These are phyloP conservation scores for Termitomyces sp. DNA, from an alignment of 768 basidiomycete species.

Conservation along the genomic window DNA sequence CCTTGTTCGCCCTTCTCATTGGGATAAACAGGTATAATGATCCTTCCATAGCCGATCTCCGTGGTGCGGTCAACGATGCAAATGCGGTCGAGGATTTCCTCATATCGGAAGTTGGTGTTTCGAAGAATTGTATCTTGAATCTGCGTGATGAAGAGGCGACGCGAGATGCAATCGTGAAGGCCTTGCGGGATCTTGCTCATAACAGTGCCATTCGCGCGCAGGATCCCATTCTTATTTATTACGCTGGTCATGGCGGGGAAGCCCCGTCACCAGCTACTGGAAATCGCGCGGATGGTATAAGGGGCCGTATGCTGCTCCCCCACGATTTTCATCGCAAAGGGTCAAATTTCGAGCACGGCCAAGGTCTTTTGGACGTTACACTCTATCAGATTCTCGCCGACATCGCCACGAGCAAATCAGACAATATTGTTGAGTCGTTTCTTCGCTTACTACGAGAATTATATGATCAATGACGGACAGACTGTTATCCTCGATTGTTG, in stretches of 20 bases:
- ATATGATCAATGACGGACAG: background rate
- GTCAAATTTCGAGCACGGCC: background rate
- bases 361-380: background rate
- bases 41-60: background rate
- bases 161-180: background rate
- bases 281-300: too few relatives aligned
- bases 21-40: slow-evolving; percentile 9
- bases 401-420: slow-evolving; percentile 1
- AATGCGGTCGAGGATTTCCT: slow-evolving; percentile 3
- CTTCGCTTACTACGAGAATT: background rate
- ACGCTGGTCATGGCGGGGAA: slow-evolving; percentile 8
- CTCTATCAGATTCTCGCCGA: background rate
- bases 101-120: background rate
- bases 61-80: slow-evolving; percentile 3
- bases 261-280: background rate
- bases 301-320: slow-evolving; percentile 3
- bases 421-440: slow-evolving; percentile 5
- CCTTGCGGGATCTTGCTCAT: background rate
- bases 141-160: slow-evolving; percentile 3
- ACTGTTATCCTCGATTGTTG: slow-evolving; percentile 12
- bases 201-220: background rate
- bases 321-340: background rate
- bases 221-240: slow-evolving; percentile 11
- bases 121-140: background rate
- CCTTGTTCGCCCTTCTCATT: slow-evolving; percentile 6